Percentiles rank a stretch among this genome's conserved stretches.
Evolutionary conservation across 805 yeast species (phyloP).

Genomic region (Cyberlindnera americana): DNA sequence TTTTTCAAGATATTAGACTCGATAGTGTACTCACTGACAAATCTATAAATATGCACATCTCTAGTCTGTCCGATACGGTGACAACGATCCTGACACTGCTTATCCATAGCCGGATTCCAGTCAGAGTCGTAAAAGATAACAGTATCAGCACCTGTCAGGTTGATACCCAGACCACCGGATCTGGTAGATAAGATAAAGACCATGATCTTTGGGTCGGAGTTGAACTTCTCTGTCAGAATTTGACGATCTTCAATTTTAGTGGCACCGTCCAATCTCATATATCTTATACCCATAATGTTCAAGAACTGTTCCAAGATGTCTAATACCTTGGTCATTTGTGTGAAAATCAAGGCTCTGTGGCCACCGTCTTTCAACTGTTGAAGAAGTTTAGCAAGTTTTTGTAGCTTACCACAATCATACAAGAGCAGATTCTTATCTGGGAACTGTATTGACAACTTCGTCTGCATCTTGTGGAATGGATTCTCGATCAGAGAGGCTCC

Average conservation of each 20-base stretch:
- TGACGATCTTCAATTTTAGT: slow-evolving; percentile 97
- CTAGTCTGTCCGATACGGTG: slow-evolving; percentile 98
- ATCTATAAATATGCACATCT: slow-evolving; percentile 95
- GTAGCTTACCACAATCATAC: slow-evolving; percentile 96
- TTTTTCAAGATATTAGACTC: slow-evolving; percentile 91
- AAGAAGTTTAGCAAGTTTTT: slow-evolving; percentile 70
- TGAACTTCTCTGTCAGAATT: slow-evolving; percentile 86
- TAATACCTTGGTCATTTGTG: slow-evolving; percentile 96
- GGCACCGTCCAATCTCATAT: slow-evolving; percentile 95
- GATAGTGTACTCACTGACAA: slow-evolving; percentile 93
- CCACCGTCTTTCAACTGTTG: slow-evolving; percentile 80
- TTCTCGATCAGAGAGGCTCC: slow-evolving; percentile 31
- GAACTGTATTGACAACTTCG: slow-evolving; percentile 85
- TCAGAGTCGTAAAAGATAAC: slow-evolving; percentile 97
- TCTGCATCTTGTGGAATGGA: slow-evolving; percentile 80
- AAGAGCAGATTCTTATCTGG: slow-evolving; percentile 92
- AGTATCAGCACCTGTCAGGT: slow-evolving; percentile 97
- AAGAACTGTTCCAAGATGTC: slow-evolving; percentile 91
- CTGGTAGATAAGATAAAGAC: slow-evolving; percentile 92
- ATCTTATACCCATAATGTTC: slow-evolving; percentile 90
- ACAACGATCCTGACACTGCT: slow-evolving; percentile 98
- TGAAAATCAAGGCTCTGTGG: slow-evolving; percentile 91
- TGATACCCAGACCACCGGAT: slow-evolving; percentile 98
- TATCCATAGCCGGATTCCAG: slow-evolving; percentile 99
- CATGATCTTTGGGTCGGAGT: slow-evolving; percentile 78